Conservation (phyloP, 2,329 filamentous ascomycete species). For the Fusarium liriodendri region DNA sequence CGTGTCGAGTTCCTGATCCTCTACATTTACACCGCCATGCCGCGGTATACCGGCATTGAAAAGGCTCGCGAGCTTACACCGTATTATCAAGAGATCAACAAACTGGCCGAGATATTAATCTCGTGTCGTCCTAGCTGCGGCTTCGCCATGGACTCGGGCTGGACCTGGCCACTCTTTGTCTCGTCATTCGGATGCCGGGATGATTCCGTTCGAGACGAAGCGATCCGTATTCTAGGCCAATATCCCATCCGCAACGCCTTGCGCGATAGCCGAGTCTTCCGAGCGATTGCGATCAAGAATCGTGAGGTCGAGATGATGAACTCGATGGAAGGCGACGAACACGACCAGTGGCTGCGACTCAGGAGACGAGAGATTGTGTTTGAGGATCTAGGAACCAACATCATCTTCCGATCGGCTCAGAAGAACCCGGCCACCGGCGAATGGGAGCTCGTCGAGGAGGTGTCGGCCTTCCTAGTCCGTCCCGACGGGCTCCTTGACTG, state of each 20-base stretch:
- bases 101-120: slow-evolving; percentile 52
- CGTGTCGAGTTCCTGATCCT: slow-evolving; percentile 57
- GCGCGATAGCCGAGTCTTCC: slow-evolving; percentile 55
- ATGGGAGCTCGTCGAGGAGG: slow-evolving; percentile 55
- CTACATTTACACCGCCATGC: slow-evolving; percentile 52
- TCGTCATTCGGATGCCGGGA: slow-evolving; percentile 56
- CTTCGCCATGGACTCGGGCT: slow-evolving; percentile 60
- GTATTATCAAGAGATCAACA: slow-evolving; percentile 55
- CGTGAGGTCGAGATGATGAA: slow-evolving; percentile 49
- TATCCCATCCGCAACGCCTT: slow-evolving; percentile 58
- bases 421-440: slow-evolving; percentile 45
- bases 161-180: slow-evolving; percentile 58
- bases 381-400: slow-evolving; percentile 50
- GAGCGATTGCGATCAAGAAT: slow-evolving; percentile 54
- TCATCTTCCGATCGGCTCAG: slow-evolving; percentile 52
- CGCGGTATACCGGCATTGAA: slow-evolving; percentile 51
- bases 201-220: slow-evolving; percentile 51
- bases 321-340: slow-evolving; percentile 45
- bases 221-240: slow-evolving; percentile 53
- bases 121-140: slow-evolving; percentile 49
- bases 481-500: slow-evolving; percentile 49
- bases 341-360: slow-evolving; percentile 54
- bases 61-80: slow-evolving; percentile 54
- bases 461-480: slow-evolving; percentile 46
- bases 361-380: slow-evolving; percentile 53